phyloP scores from a whole-genome alignment of 140 eudicot genomes.

The Ambrosia hybrid region DNA sequence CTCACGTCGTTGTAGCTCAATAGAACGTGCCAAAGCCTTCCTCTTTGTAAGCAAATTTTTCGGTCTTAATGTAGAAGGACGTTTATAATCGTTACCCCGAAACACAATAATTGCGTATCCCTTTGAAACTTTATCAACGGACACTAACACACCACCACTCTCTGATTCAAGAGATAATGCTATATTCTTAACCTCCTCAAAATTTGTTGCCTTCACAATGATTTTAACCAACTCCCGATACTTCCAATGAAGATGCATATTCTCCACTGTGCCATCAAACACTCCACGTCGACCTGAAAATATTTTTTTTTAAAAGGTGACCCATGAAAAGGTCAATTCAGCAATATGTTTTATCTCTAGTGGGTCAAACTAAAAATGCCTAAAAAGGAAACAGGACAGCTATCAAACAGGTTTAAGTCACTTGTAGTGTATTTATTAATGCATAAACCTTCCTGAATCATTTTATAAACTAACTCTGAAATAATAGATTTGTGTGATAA shows the following conservation, averaged over 20 bases:
- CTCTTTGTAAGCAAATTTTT: slow-evolving; percentile 79
- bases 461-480: too few species aligned
- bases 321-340: neutral
- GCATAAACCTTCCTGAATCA: too few species aligned
- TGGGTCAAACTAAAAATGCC: neutral
- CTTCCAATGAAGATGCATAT: slow-evolving; percentile 96
- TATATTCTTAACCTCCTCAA: slow-evolving; percentile 67
- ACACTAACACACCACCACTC: slow-evolving; percentile 87
- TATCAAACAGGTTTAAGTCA: too few species aligned
- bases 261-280: slow-evolving; percentile 97
- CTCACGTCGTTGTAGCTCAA: slow-evolving; percentile 91
- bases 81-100: slow-evolving; percentile 72
- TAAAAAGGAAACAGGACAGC: neutral
- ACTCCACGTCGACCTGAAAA: slow-evolving; percentile 94
- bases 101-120: slow-evolving; percentile 80
- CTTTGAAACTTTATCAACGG: slow-evolving; percentile 85
- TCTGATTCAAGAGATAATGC: slow-evolving; percentile 91
- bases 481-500: too few species aligned
- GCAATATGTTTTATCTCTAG: neutral
- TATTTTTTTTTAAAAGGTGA: neutral
- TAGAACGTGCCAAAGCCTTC: slow-evolving; percentile 91
- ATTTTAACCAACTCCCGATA: slow-evolving; percentile 79
- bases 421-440: too few species aligned
- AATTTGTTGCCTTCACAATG: slow-evolving; percentile 59
- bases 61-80: slow-evolving; percentile 77